These are phyloP conservation scores for Scheffersomyces segobiensis DNA, from an alignment of 1,139 yeast species.

Conservation along the genomic window DNA sequence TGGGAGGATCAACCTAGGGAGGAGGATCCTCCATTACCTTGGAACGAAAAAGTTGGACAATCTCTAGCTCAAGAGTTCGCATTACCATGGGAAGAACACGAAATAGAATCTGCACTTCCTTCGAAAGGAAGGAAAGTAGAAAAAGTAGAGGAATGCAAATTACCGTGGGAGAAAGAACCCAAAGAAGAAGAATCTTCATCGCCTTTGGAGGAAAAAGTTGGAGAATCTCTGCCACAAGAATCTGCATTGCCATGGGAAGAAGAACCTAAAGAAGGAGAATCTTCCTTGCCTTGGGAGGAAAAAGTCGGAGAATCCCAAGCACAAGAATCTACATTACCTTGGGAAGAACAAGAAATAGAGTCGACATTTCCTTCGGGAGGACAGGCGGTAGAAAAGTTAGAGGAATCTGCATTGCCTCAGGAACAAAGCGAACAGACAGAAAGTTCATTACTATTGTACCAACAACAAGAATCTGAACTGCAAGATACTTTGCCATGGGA, in stretches of 20 bases:
- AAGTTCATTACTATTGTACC: neutral
- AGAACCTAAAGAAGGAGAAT: too few relatives aligned
- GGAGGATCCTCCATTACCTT: neutral
- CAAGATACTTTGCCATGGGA: constrained; percentile 6
- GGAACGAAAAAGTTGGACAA: constrained; percentile 3
- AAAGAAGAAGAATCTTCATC: neutral
- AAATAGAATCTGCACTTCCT: too few relatives aligned
- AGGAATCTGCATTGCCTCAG: neutral
- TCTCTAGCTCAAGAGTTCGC: neutral
- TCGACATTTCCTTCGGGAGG: neutral
- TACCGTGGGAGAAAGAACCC: constrained; percentile 2
- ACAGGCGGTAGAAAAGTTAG: neutral
- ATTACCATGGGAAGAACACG: neutral
- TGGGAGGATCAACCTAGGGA: constrained; percentile 1
- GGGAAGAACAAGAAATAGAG: constrained; percentile 1
- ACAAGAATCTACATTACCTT: constrained; percentile 1
- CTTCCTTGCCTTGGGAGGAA: neutral
- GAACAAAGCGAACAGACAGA: neutral
- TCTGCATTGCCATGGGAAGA: too few relatives aligned
- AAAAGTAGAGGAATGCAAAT: too few relatives aligned
- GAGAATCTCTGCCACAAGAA: neutral
- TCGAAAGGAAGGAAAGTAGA: too few relatives aligned
- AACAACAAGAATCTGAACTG: neutral
- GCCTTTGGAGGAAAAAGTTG: neutral
- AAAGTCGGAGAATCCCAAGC: neutral